A percentile compares a stretch with the other conserved stretches of the same genome.
Evolutionary conservation across 768 basidiomycete genomes (phyloP).

Genomic region (Hericium erinaceus): DNA sequence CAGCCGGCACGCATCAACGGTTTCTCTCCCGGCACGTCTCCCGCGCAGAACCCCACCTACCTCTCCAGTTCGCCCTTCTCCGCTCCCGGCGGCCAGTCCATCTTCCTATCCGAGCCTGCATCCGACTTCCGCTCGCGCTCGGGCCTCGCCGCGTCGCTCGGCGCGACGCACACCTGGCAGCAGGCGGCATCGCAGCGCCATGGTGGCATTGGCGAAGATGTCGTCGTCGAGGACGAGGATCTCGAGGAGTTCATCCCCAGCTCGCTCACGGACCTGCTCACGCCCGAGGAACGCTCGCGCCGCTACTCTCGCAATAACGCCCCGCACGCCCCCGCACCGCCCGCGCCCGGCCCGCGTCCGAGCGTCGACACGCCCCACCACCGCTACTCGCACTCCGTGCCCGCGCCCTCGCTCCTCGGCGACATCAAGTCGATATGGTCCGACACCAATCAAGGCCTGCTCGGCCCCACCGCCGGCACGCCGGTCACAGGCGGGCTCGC

Average conservation of each 20-base stretch:
- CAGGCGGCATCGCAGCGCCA: conserved; percentile 1
- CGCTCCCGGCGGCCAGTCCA: conserved; percentile 54
- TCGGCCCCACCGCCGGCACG: conserved; percentile 24
- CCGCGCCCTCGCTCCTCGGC: conserved; percentile 65
- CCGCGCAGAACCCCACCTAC: conserved; percentile 30
- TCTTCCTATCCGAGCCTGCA: conserved; percentile 35
- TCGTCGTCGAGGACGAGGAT: conserved; percentile 61
- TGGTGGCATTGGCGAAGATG: conserved; percentile 15
- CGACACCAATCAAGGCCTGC: conserved; percentile 28
- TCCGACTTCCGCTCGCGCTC: conserved; percentile 28
- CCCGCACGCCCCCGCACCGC: conserved; percentile 21
- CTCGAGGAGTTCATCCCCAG: conserved; percentile 86
- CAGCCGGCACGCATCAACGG: conserved; percentile 32
- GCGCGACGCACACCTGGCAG: conserved; percentile 41
- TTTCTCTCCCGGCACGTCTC: conserved; percentile 55
- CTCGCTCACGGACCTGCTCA: conserved; percentile 80
- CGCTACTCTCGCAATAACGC: conserved; percentile 66
- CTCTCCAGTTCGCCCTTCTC: conserved; percentile 67
- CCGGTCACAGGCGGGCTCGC: no score
- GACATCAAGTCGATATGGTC: conserved; percentile 81
- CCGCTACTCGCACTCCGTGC: conserved; percentile 77
- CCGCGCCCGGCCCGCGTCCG: conserved; percentile 11
- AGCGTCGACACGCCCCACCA: conserved; percentile 34
- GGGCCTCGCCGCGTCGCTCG: conserved; percentile 58
- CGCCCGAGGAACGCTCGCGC: conserved; percentile 77